Percentiles rank a stretch among this genome's conserved stretches.
These are phyloP conservation scores for Exsudoporus frostii DNA, from an alignment of 768 basidiomycete species.

Conservation along the genomic window DNA sequence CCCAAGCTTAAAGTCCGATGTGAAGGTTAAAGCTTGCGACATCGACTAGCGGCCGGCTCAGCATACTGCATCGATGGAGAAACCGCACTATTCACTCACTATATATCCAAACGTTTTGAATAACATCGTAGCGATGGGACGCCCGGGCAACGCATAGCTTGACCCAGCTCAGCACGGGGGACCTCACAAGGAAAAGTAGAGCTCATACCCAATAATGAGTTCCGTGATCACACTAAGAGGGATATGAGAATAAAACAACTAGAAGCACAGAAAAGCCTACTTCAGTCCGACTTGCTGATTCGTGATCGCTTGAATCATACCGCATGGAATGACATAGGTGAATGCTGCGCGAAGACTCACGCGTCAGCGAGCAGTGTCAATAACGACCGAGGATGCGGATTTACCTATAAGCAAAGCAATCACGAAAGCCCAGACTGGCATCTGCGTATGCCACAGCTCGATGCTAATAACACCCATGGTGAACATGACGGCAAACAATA, in stretches of 20 bases:
- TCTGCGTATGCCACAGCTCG: conserved; percentile 66
- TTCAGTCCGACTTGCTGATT: conserved; percentile 76
- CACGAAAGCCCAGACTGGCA: conserved; percentile 70
- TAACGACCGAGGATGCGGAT: conserved; percentile 8
- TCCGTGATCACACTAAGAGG: conserved; percentile 64
- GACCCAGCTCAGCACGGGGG: background rate
- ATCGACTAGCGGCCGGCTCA: conserved; percentile 24
- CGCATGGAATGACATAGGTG: conserved; percentile 49
- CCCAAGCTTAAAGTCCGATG: conserved; percentile 75
- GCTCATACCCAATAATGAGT: conserved; percentile 60
- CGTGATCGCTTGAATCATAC: conserved; percentile 68
- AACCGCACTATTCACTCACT: conserved; percentile 22
- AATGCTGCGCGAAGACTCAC: conserved; percentile 28
- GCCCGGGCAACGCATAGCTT: conserved; percentile 68
- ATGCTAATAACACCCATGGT: conserved; percentile 66
- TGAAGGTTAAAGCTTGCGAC: conserved; percentile 57
- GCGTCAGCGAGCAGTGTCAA: background rate
- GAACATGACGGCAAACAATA: conserved; percentile 70
- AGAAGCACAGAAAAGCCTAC: conserved; percentile 17
- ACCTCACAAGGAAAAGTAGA: background rate
- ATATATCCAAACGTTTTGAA: conserved; percentile 84
- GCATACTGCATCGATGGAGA: background rate
- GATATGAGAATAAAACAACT: background rate
- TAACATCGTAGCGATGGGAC: conserved; percentile 79
- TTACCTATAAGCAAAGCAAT: conserved; percentile 56